Conservation (phyloP, 192 early-diverging fungal species). For the Coemansia sp. region DNA sequence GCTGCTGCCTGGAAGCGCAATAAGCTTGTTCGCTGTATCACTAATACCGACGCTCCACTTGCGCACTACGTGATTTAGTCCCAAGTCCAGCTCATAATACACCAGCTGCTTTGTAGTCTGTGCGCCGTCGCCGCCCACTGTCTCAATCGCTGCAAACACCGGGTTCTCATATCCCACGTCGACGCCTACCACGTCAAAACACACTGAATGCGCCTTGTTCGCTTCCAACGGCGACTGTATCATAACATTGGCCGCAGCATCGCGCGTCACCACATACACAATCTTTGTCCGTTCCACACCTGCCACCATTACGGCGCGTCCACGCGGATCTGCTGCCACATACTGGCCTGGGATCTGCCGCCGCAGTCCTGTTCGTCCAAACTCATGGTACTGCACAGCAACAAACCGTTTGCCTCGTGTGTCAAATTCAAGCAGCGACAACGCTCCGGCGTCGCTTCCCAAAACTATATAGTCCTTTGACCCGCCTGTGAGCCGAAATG, state of each 20-base stretch:
- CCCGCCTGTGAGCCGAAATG: slow-evolving; percentile 87
- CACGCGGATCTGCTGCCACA: slow-evolving; percentile 92
- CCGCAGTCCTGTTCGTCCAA: slow-evolving; percentile 88
- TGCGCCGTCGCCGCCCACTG: slow-evolving; percentile 63
- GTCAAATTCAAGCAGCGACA: slow-evolving; percentile 90
- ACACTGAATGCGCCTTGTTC: slow-evolving; percentile 75
- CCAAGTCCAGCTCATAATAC: slow-evolving; percentile 97
- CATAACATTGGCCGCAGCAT: slow-evolving; percentile 74
- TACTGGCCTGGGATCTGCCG: slow-evolving; percentile 94
- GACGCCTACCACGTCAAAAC: slow-evolving; percentile 79
- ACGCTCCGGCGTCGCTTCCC: slow-evolving; percentile 86
- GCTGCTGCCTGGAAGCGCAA: slow-evolving; percentile 72
- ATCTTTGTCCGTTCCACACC: slow-evolving; percentile 94
- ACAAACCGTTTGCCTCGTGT: slow-evolving; percentile 68
- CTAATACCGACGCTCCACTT: slow-evolving; percentile 90
- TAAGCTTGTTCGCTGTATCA: slow-evolving; percentile 71
- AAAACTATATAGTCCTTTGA: slow-evolving; percentile 92
- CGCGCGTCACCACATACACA: slow-evolving; percentile 95
- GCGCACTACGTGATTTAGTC: slow-evolving; percentile 97
- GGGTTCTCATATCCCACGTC: slow-evolving; percentile 99
- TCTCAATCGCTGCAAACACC: slow-evolving; percentile 92
- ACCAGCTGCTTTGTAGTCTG: slow-evolving; percentile 80
- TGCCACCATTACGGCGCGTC: slow-evolving; percentile 93
- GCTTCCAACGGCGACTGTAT: slow-evolving; percentile 97
- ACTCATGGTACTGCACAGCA: slow-evolving; percentile 89